Evolutionary conservation across 169 alveolate species (phyloP), one percentile per base, ranked within the genome.

Genomic region (Plasmodium vinckei): DNA sequence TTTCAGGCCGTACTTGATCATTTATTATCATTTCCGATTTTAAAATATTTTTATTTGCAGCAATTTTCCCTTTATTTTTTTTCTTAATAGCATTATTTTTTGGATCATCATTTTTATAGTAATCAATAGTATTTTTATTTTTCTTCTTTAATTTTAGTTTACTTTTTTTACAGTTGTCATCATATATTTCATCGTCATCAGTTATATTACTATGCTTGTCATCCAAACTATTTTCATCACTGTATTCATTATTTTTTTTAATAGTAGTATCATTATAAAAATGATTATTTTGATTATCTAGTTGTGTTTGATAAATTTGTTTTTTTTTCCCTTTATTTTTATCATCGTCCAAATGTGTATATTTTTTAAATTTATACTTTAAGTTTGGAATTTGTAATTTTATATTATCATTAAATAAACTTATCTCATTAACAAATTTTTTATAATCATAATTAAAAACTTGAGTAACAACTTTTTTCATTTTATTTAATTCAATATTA

Each of bases 331-430:
- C 13, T n/a, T 13, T 12, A 25, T 77, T 77, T 19, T 57, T 63
- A 12, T 64, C 88, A 33, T 63, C 70, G n/a, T 49, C 42, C 15
- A 65, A 13, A 57, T 47, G 21, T 13, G 53, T 44, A 27, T 77
- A 77, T 44, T 56, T 77, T 53, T 77, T 77, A 42, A 77, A 77
- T 5, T 77, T 77, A 64, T 77, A 77, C 53, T 77, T 77, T 46
- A 77, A n/a, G n/a, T 77, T 67, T 17, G 88, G 88, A 63, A 77
- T 77, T 9, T 77, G 88, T 2, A 49, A 17, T 56, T 77, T 77
- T n/a, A 77, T 25, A 69, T 27, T 77, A 39, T 23, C 54, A 68
- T 64, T 77, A 15, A 77, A 77, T 6, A 61, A 13, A 19, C 88
- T 56, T 1, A 77, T 68, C 47, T 77, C 77, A 19, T 64, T 56